phyloP scores from a whole-genome alignment of 1,284 basidiomycete species.

The Porodaedalea pini region DNA sequence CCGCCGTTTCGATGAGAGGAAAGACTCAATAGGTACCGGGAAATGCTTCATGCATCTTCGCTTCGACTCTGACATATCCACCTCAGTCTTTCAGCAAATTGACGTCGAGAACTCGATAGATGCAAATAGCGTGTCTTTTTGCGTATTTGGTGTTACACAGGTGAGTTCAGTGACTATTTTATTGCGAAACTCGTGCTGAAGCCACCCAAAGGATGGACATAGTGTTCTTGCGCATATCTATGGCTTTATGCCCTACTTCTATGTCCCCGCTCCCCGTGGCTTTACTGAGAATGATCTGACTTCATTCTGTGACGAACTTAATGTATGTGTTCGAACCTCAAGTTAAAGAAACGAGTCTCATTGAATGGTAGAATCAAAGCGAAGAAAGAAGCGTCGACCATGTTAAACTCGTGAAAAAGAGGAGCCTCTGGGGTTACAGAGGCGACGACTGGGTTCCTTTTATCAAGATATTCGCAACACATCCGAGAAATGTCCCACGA shows the following conservation, averaged over 20 bases:
- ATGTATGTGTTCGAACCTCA: conserved; percentile 57
- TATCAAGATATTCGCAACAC: conserved; percentile 74
- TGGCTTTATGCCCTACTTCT: conserved; percentile 89
- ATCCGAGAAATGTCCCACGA: conserved; percentile 77
- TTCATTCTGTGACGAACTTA: conserved; percentile 68
- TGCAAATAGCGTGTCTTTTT: conserved; percentile 50
- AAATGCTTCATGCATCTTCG: conserved; percentile 18
- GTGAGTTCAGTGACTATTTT: conserved; percentile 35
- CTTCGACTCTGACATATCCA: background rate
- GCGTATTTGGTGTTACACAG: conserved; percentile 88
- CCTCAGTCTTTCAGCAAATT: conserved; percentile 86
- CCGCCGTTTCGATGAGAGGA: conserved; percentile 51
- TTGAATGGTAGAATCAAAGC: conserved; percentile 28
- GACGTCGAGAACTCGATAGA: conserved; percentile 80
- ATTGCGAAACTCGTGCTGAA: conserved; percentile 12
- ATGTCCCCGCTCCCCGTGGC: conserved; percentile 79
- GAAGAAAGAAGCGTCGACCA: conserved; percentile 44
- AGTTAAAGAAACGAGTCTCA: background rate
- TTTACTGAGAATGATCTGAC: conserved; percentile 67
- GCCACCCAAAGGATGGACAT: conserved; percentile 60
- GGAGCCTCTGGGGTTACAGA: conserved; percentile 81
- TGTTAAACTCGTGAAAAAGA: conserved; percentile 63
- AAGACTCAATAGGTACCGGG: conserved; percentile 54
- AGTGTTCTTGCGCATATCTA: conserved; percentile 82
- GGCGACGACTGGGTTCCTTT: conserved; percentile 80